Conservation (phyloP, 306 rosid genomes). For the Cicer cuneatum region DNA sequence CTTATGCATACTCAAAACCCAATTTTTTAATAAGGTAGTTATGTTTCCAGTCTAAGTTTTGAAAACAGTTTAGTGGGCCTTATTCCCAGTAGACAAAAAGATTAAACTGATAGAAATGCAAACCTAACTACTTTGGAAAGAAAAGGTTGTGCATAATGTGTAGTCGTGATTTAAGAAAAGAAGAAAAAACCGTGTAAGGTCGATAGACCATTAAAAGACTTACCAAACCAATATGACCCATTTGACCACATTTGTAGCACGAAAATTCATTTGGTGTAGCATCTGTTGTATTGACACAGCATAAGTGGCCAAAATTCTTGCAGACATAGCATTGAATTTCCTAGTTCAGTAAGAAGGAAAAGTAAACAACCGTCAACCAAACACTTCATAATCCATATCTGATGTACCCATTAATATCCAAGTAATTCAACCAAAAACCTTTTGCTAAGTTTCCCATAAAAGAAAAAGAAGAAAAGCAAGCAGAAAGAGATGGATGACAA, state of each 20-base stretch:
- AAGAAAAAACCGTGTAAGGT: not conserved
- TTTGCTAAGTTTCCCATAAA: conserved; percentile 27
- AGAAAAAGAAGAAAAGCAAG: conserved; percentile 3
- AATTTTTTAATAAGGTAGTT: not conserved
- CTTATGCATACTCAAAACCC: not conserved
- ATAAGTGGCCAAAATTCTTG: conserved; percentile 81
- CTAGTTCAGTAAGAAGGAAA: conserved; percentile 49
- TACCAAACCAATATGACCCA: conserved; percentile 93
- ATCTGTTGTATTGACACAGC: conserved; percentile 62
- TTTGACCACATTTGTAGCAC: conserved; percentile 82
- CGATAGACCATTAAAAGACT: conserved; percentile 42
- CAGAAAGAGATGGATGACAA: conserved; percentile 17
- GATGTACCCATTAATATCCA: conserved; percentile 16
- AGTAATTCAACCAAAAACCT: conserved; percentile 10
- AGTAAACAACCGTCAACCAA: not conserved
- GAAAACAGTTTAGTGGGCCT: not conserved
- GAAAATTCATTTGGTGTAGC: conserved; percentile 56
- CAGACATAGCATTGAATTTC: conserved; percentile 81
- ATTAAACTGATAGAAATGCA: not conserved
- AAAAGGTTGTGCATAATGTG: not conserved
- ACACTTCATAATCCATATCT: conserved; percentile 20
- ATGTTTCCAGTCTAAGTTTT: not conserved
- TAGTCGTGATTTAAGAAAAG: not conserved
- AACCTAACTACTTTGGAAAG: not conserved
- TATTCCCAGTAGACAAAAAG: not conserved